Percentiles rank a stretch among this genome's conserved stretches.
phyloP scores from a whole-genome alignment of 768 basidiomycete genomes.

The Tremella fuciformis region DNA sequence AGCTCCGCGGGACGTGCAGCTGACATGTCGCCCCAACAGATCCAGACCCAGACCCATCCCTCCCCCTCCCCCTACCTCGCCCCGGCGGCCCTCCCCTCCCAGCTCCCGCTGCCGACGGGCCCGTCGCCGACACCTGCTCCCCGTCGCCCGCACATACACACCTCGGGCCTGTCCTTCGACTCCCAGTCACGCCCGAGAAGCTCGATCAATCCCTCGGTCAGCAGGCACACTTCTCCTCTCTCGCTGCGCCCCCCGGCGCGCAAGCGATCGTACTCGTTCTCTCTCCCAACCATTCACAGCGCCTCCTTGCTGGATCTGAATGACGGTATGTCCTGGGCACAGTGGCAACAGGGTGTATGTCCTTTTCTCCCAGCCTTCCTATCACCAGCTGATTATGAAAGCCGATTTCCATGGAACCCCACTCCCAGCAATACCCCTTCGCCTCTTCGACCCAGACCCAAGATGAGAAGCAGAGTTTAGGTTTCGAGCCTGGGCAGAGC shows the following conservation, averaged over 20 bases:
- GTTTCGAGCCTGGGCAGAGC: constrained; percentile 2
- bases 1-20: too few species aligned
- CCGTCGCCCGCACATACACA: too few species aligned
- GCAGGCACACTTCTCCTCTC: constrained; percentile 1
- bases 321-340: constrained; percentile 1
- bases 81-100: too few species aligned
- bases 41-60: too few species aligned
- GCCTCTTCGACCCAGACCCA: constrained; percentile 1
- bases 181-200: constrained; percentile 1
- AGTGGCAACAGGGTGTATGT: constrained; percentile 7
- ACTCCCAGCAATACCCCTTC: not conserved
- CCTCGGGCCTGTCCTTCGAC: too few species aligned
- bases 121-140: too few species aligned
- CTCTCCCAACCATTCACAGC: constrained; percentile 11
- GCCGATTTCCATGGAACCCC: constrained; percentile 1
- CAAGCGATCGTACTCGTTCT: constrained; percentile 6
- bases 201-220: constrained; percentile 4
- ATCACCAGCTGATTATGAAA: not conserved
- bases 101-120: too few species aligned
- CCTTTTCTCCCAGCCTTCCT: not conserved
- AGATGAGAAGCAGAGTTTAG: constrained; percentile 5
- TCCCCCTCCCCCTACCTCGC: too few species aligned
- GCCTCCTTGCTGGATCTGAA: constrained; percentile 4
- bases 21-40: too few species aligned
- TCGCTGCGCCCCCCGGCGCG: not conserved